phyloP scores from a whole-genome alignment of 225 moss, liverwort and hornwort species.

The Neckera pumila region DNA sequence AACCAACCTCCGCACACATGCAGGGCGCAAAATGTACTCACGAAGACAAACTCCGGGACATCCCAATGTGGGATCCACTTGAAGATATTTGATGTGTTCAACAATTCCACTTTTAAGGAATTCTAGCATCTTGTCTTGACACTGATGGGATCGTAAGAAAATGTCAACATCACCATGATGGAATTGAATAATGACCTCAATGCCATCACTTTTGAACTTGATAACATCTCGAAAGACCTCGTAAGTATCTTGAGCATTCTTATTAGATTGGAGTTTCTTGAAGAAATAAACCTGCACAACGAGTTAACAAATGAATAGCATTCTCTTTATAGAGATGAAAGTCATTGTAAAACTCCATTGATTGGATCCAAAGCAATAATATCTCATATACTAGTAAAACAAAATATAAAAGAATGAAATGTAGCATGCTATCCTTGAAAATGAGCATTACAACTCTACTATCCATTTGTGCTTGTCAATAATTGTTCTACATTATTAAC shows the following conservation, averaged over 20 bases:
- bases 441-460: rapidly evolving
- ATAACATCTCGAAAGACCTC: background rate
- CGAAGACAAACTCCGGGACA: rapidly evolving
- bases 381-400: no score
- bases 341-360: background rate
- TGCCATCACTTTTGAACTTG: background rate
- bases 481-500: rapidly evolving
- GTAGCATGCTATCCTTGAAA: background rate
- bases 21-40: background rate
- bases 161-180: background rate
- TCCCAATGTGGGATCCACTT: background rate
- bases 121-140: background rate
- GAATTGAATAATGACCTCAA: background rate
- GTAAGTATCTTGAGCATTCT: background rate
- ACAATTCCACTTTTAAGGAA: background rate
- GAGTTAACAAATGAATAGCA: rapidly evolving
- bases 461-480: background rate
- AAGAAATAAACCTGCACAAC: background rate
- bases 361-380: rapidly evolving
- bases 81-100: background rate
- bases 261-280: background rate
- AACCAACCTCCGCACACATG: background rate
- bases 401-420: background rate
- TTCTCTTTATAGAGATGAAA: background rate
- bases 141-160: background rate